Percentiles rank a stretch among this genome's conserved stretches.
phyloP scores from a whole-genome alignment of 1,284 basidiomycete genomes.

The Psilocybe mexicana region DNA sequence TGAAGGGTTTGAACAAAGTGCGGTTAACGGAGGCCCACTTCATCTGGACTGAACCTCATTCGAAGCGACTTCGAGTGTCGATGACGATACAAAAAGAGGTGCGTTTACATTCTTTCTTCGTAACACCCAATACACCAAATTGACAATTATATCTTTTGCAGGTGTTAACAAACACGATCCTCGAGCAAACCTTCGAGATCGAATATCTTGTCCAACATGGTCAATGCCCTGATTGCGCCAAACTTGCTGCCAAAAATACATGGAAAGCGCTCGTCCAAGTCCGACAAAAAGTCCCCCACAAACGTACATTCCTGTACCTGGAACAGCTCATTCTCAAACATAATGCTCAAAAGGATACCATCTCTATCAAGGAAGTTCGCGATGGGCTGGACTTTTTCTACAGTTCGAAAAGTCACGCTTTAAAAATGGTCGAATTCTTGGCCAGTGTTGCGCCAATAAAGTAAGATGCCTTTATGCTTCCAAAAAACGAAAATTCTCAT shows the following conservation, averaged over 20 bases:
- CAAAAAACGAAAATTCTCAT: background rate
- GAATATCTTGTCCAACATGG: conserved; percentile 95
- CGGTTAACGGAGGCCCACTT: conserved; percentile 96
- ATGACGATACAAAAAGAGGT: conserved; percentile 99
- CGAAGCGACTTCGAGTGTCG: conserved; percentile 90
- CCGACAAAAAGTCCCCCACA: conserved; percentile 96
- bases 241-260: conserved; percentile 96
- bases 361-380: conserved; percentile 88
- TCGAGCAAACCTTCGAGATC: conserved; percentile 97
- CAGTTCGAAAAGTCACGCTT: conserved; percentile 84
- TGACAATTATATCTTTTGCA: conserved; percentile 27
- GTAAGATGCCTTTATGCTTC: conserved; percentile 43
- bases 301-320: conserved; percentile 96
- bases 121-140: background rate
- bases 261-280: conserved; percentile 99
- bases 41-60: conserved; percentile 99
- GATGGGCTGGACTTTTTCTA: conserved; percentile 99
- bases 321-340: conserved; percentile 98
- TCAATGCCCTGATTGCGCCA: conserved; percentile 93
- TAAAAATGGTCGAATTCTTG: conserved; percentile 98
- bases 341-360: conserved; percentile 95
- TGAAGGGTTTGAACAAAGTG: conserved; percentile 93
- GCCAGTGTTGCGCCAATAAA: conserved; percentile 84
- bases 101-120: conserved; percentile 15
- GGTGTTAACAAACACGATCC: conserved; percentile 92